Conservation (phyloP, 2,329 filamentous ascomycete genomes). For the Colletotrichum sp. region DNA sequence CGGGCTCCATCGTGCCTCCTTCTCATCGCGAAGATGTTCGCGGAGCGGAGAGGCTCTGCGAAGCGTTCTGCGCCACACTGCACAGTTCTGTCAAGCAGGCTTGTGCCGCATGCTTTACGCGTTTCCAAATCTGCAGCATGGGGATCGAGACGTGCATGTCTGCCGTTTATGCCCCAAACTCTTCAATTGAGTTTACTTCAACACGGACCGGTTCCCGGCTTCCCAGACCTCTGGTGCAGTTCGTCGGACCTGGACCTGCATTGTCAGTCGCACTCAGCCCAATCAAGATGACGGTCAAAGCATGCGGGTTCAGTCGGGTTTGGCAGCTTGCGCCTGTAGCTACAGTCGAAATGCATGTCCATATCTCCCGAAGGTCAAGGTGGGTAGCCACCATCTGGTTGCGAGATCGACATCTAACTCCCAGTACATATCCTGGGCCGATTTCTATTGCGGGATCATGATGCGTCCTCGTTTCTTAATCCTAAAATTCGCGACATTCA, state of each 20-base stretch:
- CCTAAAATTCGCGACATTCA: neutral
- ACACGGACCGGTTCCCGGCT: slow-evolving; percentile 2
- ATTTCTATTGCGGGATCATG: neutral
- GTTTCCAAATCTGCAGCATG: neutral
- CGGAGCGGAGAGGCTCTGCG: neutral
- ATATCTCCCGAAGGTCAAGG: neutral
- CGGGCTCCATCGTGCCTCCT: neutral
- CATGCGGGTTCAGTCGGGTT: neutral
- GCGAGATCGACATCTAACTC: neutral
- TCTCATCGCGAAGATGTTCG: neutral
- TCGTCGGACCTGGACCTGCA: neutral
- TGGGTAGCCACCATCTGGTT: neutral
- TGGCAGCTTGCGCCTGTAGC: neutral
- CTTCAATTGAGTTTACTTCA: neutral
- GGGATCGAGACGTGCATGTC: neutral
- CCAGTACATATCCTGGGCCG: neutral
- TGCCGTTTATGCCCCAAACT: neutral
- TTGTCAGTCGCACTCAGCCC: neutral
- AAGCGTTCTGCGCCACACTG: neutral
- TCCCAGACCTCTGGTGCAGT: neutral
- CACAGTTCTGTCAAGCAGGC: neutral
- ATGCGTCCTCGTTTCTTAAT: neutral
- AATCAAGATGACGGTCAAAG: slow-evolving; percentile 6
- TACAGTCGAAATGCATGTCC: slow-evolving; percentile 7
- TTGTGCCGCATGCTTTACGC: neutral